These are phyloP conservation scores for Leptographium radiaticola DNA, from an alignment of 2,329 filamentous ascomycete genomes.

Conservation along the genomic window DNA sequence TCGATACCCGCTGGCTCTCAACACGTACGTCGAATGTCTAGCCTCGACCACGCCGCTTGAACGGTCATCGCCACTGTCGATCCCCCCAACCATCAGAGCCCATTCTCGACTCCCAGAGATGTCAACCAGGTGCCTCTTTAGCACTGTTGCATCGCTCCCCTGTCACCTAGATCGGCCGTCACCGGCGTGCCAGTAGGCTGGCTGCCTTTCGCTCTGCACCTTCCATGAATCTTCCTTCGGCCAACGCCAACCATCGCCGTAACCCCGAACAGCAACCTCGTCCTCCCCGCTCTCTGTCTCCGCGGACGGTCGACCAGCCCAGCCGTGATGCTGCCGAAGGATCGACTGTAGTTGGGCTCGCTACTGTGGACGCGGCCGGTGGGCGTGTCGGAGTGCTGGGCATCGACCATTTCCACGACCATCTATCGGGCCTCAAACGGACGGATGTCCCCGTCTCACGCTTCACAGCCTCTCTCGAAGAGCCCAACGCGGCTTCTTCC, in stretches of 20 bases:
- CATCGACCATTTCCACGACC: background rate
- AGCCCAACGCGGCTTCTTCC: background rate
- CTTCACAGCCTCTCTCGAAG: background rate
- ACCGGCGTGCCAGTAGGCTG: no score
- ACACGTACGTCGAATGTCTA: background rate
- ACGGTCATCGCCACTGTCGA: background rate
- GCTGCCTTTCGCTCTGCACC: no score
- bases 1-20: no score
- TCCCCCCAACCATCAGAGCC: background rate
- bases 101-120: background rate
- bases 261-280: background rate
- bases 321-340: background rate
- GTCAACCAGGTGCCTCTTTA: background rate
- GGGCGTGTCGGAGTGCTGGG: background rate
- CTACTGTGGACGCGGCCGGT: background rate
- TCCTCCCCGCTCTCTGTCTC: background rate
- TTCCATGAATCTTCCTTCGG: background rate
- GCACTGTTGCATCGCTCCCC: background rate
- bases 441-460: background rate
- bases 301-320: background rate
- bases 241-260: background rate
- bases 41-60: background rate
- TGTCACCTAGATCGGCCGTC: background rate
- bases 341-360: background rate
- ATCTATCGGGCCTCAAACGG: background rate